Evolutionary conservation across 768 basidiomycete genomes (phyloP), one percentile per base, ranked within the genome.

Genomic region (Amanita pseudoporphyria): DNA sequence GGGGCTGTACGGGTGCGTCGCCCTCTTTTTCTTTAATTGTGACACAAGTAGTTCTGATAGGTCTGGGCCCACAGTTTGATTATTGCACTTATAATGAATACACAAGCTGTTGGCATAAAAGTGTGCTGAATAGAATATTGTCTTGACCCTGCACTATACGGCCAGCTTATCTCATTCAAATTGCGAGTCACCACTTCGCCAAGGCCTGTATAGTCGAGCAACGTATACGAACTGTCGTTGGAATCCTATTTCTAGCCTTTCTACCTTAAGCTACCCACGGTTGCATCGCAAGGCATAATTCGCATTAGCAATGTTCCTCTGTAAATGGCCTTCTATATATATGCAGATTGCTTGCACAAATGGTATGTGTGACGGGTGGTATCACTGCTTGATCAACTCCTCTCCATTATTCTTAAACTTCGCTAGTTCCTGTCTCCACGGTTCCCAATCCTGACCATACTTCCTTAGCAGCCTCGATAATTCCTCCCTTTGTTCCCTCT

Each of bases 51-150:
- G 33, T 18, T 30, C 42, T 53, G 49, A 7, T 41, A 14, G 26
- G 3, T 28, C 26, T 22, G 32, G 10, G 13, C 16, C 3, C 38
- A 3, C 52, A 84, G 86, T 31, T 73, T 88, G 44, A 88, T 96
- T 56, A 89, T 96, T 45, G 89, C 90, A 6, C 73, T 96, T 26
- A 87, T 96, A 41, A 86, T 96, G 81, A 92, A 96, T 67, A 87
- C 90, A 9, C 76, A 71, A 61, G 84, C 82, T 1, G 72, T 74
- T 9, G 69, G 72, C 31, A 61, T 69, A 39, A 59, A 62, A 38
- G 61, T 62, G 36, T 67, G 67, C 56, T 64, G 38, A 39, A 39
- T 16, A 28, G 22, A 26, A 31, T 18, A 12, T 13, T 24, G 22
- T 41, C 9, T 14, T 10, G 35, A 36, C 3, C 12, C 35, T 18